Conservation (phyloP, 2,329 filamentous ascomycete species). For the Aspergillus texensis region DNA sequence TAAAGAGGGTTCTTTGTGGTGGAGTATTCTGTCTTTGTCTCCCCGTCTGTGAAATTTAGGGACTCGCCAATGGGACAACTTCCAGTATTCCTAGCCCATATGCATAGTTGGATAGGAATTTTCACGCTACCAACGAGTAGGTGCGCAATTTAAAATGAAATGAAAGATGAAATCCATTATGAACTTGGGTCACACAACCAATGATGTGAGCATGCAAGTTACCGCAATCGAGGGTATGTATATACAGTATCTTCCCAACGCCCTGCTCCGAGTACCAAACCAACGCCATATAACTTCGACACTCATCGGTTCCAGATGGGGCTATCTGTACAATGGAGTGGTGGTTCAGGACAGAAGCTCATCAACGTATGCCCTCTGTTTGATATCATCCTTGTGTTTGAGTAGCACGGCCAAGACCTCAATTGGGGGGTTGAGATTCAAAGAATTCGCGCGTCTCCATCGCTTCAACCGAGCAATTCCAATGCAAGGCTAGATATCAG, state of each 20-base stretch:
- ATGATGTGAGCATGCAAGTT: neutral
- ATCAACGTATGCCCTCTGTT: slow-evolving; percentile 68
- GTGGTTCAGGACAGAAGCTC: slow-evolving; percentile 36
- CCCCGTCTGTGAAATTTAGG: neutral
- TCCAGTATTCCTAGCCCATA: neutral
- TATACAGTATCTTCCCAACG: slow-evolving; percentile 3
- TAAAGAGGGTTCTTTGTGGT: neutral
- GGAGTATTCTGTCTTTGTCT: neutral
- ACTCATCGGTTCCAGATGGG: neutral
- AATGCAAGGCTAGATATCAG: slow-evolving; percentile 71
- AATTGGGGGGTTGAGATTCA: slow-evolving; percentile 85
- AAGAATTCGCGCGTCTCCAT: slow-evolving; percentile 80
- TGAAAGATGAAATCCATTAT: neutral
- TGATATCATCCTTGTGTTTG: slow-evolving; percentile 54
- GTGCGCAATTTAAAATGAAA: neutral
- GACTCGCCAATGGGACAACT: neutral
- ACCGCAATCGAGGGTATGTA: slow-evolving; percentile 1
- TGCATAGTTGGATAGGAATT: neutral
- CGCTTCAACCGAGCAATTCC: slow-evolving; percentile 79
- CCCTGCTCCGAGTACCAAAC: neutral
- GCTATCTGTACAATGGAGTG: neutral
- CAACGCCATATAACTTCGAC: neutral
- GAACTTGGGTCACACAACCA: neutral
- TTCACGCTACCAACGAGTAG: neutral
- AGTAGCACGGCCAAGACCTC: slow-evolving; percentile 86